These are phyloP conservation scores for Sarocladiaceae sp. DNA, from an alignment of 2,329 filamentous ascomycete species.

Conservation along the genomic window DNA sequence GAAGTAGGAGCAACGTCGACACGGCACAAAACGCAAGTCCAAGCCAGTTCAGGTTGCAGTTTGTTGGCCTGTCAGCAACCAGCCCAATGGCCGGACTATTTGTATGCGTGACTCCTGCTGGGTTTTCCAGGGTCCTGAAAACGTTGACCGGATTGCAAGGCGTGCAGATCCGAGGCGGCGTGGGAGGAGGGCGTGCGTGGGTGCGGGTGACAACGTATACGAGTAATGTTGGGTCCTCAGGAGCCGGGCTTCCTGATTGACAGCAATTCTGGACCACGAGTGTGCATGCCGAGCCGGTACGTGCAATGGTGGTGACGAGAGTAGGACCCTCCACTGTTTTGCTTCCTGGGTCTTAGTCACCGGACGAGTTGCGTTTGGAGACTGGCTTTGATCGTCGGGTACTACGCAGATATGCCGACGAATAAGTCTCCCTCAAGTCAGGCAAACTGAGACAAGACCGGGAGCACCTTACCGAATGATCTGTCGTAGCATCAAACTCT, in stretches of 20 bases:
- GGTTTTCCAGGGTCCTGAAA: too few species aligned
- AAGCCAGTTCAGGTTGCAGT: too few species aligned
- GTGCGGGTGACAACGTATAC: not conserved
- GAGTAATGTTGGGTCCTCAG: constrained; percentile 1
- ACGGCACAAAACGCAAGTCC: too few species aligned
- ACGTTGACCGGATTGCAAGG: constrained; percentile 4
- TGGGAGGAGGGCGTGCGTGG: too few species aligned
- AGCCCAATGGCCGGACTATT: too few species aligned
- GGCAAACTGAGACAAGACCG: constrained; percentile 4
- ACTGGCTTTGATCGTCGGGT: too few species aligned
- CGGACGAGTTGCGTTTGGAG: constrained; percentile 1
- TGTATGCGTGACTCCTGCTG: too few species aligned
- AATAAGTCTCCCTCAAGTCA: not conserved
- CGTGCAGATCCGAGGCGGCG: not conserved
- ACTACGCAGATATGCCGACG: not conserved
- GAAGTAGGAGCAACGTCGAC: too few species aligned
- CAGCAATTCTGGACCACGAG: constrained; percentile 7
- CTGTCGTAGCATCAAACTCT: too few species aligned
- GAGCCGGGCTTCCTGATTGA: not conserved
- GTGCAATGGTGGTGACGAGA: not conserved
- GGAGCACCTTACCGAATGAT: constrained; percentile 3
- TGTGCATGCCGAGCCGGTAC: constrained; percentile 8
- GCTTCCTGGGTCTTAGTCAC: too few species aligned
- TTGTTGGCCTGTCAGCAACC: too few species aligned
- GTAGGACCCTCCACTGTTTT: not conserved